Base-by-base conservation (phyloP, 2,329 filamentous ascomycete genomes). In the Ophiostoma novo-ulmi region DNA sequence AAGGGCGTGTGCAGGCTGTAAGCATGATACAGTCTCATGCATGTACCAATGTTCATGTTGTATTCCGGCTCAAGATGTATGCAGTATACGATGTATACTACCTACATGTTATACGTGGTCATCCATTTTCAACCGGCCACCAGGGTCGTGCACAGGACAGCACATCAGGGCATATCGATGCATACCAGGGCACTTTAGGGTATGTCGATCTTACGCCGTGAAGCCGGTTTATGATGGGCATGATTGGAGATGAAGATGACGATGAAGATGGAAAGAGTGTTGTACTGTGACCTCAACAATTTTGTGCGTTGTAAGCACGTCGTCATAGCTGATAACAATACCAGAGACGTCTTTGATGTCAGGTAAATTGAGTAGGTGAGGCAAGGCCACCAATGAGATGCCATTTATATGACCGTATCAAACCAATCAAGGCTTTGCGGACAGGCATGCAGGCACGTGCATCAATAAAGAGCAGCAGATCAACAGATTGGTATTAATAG, bases 301-400 rank as follows among this genome's bases (percentile, higher is more conserved):
- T 13, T 22, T 55, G n/a, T 58, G 52, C 52, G 10, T 10, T 31
- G 52, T 8, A 17, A 48, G 44, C 14, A 48, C 44, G 17, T n/a
- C 17, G 17, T 48, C 44, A 48, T 20, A n/a, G 44, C 17, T 48
- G 44, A 20, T n/a, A 20, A 17, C n/a, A 31, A 11, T 58, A 26
- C 31, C 52, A 22, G n/a, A 4, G n/a, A 58, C 52, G 52, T 13
- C 11, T 10, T 58, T 26, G n/a, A 3, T 4, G 0, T 5, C 4
- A 31, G n/a, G 10, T 17, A 48, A n/a, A 0, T n/a, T 48, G 22
- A 26, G n/a, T 26, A 26, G 22, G 52, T 22, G 22, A 63, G 20
- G n/a, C 52, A 55, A 26, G 58, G 58, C 58, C 58, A 63, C 58
- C 58, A 63, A 63, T 63, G 5, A 26, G 13, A 63, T 35, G 26